A percentile compares a stretch with the other conserved stretches of the same genome.
Evolutionary conservation across 2,329 filamentous ascomycete species (phyloP).

Genomic region (Trichoderma aggressivum): DNA sequence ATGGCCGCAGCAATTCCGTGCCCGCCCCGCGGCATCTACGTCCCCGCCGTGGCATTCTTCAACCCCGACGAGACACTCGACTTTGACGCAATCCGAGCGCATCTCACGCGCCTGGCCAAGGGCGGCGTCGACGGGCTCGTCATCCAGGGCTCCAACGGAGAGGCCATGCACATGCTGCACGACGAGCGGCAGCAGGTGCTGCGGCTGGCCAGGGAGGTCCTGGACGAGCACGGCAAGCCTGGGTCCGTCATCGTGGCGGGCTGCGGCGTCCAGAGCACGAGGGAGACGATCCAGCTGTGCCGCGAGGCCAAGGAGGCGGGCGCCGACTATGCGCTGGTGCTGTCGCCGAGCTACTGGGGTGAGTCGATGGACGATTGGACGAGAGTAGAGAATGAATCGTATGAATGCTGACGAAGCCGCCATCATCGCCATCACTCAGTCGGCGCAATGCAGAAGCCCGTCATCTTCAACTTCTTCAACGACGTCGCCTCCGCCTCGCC

Average conservation of each 20-base stretch:
- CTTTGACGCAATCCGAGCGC: slow-evolving; percentile 30
- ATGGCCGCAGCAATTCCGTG: slow-evolving; percentile 2
- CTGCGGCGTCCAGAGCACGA: slow-evolving; percentile 70
- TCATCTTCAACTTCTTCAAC: slow-evolving; percentile 45
- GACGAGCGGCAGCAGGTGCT: slow-evolving; percentile 67
- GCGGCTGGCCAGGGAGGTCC: slow-evolving; percentile 48
- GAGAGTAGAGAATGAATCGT: accelerated
- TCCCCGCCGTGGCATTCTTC: slow-evolving; percentile 39
- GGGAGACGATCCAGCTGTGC: slow-evolving; percentile 69
- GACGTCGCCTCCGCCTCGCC: slow-evolving; percentile 58
- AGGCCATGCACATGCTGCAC: slow-evolving; percentile 74
- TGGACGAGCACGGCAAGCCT: slow-evolving; percentile 9
- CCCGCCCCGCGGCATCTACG: slow-evolving; percentile 34
- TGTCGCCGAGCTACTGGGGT: slow-evolving; percentile 76
- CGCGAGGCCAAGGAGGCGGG: slow-evolving; percentile 66
- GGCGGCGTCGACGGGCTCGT: slow-evolving; percentile 72
- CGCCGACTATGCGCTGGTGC: slow-evolving; percentile 71
- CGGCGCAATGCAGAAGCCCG: slow-evolving; percentile 27
- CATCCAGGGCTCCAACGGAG: slow-evolving; percentile 79
- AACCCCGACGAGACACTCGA: slow-evolving; percentile 34
- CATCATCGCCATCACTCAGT: not conserved
- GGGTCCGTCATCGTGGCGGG: slow-evolving; percentile 61
- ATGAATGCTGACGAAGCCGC: not conserved
- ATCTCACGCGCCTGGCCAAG: slow-evolving; percentile 48
- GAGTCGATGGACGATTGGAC: not conserved